Evolutionary conservation across 371 early-diverging fungal genomes (phyloP), one percentile per base, ranked within the genome.

Genomic region (Lichtheimia hyalospora): DNA sequence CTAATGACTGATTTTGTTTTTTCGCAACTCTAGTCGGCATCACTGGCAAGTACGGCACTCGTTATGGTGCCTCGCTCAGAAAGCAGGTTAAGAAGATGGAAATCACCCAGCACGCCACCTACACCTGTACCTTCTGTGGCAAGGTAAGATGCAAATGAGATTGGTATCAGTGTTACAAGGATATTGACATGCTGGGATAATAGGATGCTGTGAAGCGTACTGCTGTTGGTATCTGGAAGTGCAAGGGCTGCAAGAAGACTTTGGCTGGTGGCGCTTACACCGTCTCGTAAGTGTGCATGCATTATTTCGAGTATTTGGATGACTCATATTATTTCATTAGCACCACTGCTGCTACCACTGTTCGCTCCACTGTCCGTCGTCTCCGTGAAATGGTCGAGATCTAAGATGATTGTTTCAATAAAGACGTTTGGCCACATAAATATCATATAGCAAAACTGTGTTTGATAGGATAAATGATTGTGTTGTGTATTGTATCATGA

Each of bases 11-110:
- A 42, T 6, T n/a, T 42, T n/a, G 25, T 41, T 54, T 10, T 20
- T 25, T 55, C 6, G 25, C 21, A 18, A 44, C 34, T 34, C 23
- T 55, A 55, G 98, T 99, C 77, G 99, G 99, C 87, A 94, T 99
- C 81, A 89, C 91, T 84, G 99, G 99, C 77, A 99, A 99, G 86
- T 99, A 99, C 91, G 99, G 99, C 84, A 93, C 96, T 79, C 97
- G 99, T 88, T 99, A 99, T 88, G 99, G 99, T 92, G 96, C 99
- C 66, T 99, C 99, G 65, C 91, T 99, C 71, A 92, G 99, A 88
- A 99, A 99, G 91, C 94, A 94, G 88, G 92, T 99, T 67, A 99
- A 99, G 94, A 96, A 97, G 88, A 96, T 98, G 89, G 99, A 98
- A 90, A 95, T 97, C 83, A 95, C 98, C 75, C 99, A 99, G 88